phyloP scores from a whole-genome alignment of 2,329 filamentous ascomycete genomes.

The Dothideomycetes sp. region DNA sequence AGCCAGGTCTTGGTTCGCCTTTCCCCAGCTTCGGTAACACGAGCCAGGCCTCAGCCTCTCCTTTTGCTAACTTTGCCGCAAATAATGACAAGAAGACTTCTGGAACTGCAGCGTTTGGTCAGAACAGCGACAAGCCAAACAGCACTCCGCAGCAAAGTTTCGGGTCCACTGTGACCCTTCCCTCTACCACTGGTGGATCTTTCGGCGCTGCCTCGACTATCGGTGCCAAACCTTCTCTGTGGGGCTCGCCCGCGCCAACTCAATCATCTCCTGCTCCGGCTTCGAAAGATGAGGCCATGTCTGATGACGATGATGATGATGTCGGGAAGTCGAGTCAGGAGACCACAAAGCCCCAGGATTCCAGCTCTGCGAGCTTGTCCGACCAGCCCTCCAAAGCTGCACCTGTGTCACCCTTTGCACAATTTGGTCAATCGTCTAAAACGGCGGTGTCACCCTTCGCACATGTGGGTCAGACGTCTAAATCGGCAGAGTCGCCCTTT shows the following conservation, averaged over 20 bases:
- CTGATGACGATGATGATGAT: slow-evolving; percentile 2
- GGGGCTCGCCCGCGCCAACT: slow-evolving; percentile 12
- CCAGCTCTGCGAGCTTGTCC: neutral
- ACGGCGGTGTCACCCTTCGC: neutral
- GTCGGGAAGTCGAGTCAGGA: neutral
- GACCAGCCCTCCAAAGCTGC: neutral
- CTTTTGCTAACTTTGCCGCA: slow-evolving; percentile 11
- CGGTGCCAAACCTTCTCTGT: slow-evolving; percentile 16
- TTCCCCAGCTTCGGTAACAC: slow-evolving; percentile 20
- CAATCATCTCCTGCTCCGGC: neutral
- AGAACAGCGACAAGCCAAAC: slow-evolving; percentile 18
- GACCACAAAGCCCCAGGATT: neutral
- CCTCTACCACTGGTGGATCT: slow-evolving; percentile 20
- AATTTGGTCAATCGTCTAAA: neutral
- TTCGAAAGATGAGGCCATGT: slow-evolving; percentile 18
- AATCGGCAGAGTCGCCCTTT: slow-evolving; percentile 2
- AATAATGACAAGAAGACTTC: slow-evolving; percentile 9
- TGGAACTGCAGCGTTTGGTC: slow-evolving; percentile 23
- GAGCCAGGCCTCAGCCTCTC: slow-evolving; percentile 12
- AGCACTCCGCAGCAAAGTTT: slow-evolving; percentile 14
- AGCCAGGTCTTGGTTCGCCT: slow-evolving; percentile 16
- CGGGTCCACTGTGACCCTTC: slow-evolving; percentile 30
- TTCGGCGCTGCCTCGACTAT: slow-evolving; percentile 22
- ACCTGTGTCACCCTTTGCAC: neutral
- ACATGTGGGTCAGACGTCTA: slow-evolving; percentile 1